Evolutionary conservation across 495 filamentous ascomycete species (phyloP), one percentile per base, ranked within the genome.

Genomic region (Talaromyces trachyspermus): DNA sequence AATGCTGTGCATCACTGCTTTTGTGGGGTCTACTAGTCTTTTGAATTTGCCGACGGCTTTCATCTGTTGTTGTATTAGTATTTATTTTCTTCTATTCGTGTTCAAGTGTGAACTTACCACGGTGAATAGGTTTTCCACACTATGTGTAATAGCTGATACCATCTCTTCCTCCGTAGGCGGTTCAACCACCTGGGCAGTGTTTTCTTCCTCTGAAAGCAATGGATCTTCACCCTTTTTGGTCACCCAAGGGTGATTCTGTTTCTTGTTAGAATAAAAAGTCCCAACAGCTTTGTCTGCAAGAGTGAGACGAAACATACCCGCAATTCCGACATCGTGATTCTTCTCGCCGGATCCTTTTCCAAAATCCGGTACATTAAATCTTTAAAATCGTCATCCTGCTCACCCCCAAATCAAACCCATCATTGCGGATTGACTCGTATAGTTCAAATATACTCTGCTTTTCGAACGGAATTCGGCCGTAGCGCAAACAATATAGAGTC

Each of bases 21-120:
- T 68, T 43, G 63, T 40, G 55, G 66, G 50, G 40, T 70, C 61
- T 27, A 76, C 58, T 1, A 86, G 57, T 17, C 72, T 69, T 54
- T 95, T 95, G 65, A 97, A 95, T 43, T 84, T 86, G 46, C 79
- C 80, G 26, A 94, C 91, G 7, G 91, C 92, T 83, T 83, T 92
- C 75, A 98, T 86, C 88, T 95, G 56, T 12, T 12, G 38, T 19
- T 51, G 20, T 15, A 26, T 15, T 17, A 43, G 50, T 36, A 52
- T 49, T 48, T 42, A 18, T 42, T 8, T 19, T 27, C n/a, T 42
- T 7, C 17, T 15, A n/a, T 52, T 19, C 17, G 23, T 14, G n/a
- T 30, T 44, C 35, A 18, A 44, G 27, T 17, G 22, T 19, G 10
- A 6, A 66, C 85, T 59, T 78, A 95, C 89, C 51, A 98, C 83